Evolutionary conservation across 345 rosid genomes (phyloP).

Genomic region (Brassica nigra): DNA sequence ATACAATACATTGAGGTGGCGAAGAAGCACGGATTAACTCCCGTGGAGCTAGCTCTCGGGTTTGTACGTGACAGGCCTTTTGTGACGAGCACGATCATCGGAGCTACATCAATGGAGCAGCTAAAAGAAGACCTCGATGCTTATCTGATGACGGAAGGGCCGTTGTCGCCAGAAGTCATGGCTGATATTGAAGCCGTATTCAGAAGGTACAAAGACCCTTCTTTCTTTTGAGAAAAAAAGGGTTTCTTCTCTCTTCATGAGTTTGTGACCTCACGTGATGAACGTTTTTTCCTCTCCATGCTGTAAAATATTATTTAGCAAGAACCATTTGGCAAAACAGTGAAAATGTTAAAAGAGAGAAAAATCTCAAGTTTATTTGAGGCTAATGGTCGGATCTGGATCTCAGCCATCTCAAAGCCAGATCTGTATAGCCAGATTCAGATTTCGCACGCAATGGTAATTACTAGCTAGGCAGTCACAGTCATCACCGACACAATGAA

Average conservation of each 20-base stretch:
- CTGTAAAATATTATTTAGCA: not conserved
- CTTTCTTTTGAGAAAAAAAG: slow-evolving; percentile 19
- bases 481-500: slow-evolving; percentile 30
- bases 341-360: not conserved
- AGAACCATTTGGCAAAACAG: not conserved
- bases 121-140: slow-evolving; percentile 84
- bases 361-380: not conserved
- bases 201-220: slow-evolving; percentile 57
- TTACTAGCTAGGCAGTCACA: not conserved
- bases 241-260: not conserved
- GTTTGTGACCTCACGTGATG: not conserved
- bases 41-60: slow-evolving; percentile 74
- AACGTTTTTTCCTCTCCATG: not conserved
- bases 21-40: slow-evolving; percentile 66
- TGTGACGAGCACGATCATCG: slow-evolving; percentile 80
- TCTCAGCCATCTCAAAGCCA: not conserved
- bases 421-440: not conserved
- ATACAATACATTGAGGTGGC: slow-evolving; percentile 62
- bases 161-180: slow-evolving; percentile 19
- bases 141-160: slow-evolving; percentile 62
- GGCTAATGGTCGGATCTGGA: slow-evolving; percentile 25
- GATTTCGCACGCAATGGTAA: not conserved
- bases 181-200: slow-evolving; percentile 38
- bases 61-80: slow-evolving; percentile 79
- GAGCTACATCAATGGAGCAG: slow-evolving; percentile 47